Base-by-base conservation (phyloP, 2,329 filamentous ascomycete genomes). In the Aspergillus nomiae region DNA sequence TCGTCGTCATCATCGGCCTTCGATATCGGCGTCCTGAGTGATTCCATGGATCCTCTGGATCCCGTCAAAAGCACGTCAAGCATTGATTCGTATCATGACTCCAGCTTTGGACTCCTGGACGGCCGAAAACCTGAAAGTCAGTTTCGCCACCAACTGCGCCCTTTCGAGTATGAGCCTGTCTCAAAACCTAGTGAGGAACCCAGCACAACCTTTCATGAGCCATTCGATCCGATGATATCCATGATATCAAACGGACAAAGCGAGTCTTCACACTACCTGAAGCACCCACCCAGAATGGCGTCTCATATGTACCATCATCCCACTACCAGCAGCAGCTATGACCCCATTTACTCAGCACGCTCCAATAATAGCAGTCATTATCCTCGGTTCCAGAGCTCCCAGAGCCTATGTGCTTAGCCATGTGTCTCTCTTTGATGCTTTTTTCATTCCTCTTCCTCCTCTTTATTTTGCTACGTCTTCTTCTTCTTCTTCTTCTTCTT, bases 11-110 rank as follows among this genome's bases (percentile, higher is more conserved):
- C 77, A 2, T 78, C 77, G 1, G 71, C 70, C 3, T 76, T 77
- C 48, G 77, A 79, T 54, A 75, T 77, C 46, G 72, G 71, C 14
- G 72, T 78, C 64, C 68, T 79, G 26, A 74, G 70, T 48, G 77
- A 80, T 51, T 70, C 77, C 2, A 77, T 80, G 70, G 73, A 78
- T 34, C 75, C 77, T 2, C 74, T 78, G 67, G 77, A 80, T 41
- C 72, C 77, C 1, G 71, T 79, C 36, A 78, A 78, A 64, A 71
- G 67, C 12, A 64, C 65, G 5, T 69, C 75, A 19, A 70, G 70
- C 41, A 69, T 76, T 55, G 74, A 75, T 45, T 70, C 73, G 10
- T 80, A 79, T 59, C 73, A 74, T 24, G 74, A 78, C 30, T 64
- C 70, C 6, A 63, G 67, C 19, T 75, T 73, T 53, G 63, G 69